Evolutionary conservation across 73 alveolate genomes (phyloP).

Genomic region (Paramecium primaurelia): DNA sequence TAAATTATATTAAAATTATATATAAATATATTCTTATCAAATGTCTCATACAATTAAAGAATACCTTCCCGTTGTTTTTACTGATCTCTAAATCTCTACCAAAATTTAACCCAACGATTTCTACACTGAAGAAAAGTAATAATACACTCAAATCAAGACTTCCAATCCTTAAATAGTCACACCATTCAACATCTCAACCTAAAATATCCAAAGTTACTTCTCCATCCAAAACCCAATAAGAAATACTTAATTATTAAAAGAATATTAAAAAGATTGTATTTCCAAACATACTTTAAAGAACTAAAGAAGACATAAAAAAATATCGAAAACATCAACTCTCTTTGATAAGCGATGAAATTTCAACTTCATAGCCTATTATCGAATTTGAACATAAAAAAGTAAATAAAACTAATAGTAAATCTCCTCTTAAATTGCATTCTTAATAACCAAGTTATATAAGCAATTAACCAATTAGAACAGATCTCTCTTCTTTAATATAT

Average conservation of each 20-base stretch:
- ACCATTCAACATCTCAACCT: background rate
- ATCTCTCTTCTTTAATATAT: background rate
- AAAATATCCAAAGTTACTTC: background rate
- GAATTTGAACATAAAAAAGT: background rate
- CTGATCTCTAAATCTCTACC: background rate
- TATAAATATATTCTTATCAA: background rate
- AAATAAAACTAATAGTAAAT: background rate
- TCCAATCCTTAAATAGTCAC: background rate
- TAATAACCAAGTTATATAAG: background rate
- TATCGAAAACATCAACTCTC: background rate
- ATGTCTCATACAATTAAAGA: background rate
- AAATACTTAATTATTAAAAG: background rate
- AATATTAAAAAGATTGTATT: background rate
- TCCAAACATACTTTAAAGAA: background rate
- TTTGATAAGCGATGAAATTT: background rate
- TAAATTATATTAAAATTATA: too few species aligned
- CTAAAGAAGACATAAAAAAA: background rate
- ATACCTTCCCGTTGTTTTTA: background rate
- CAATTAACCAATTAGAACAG: conserved; percentile 1
- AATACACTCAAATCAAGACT: background rate
- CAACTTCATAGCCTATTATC: background rate
- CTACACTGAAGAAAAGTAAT: background rate
- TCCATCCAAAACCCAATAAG: background rate
- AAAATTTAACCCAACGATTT: background rate
- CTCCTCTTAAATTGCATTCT: background rate